Evolutionary conservation across 345 rosid genomes (phyloP), one percentile per base, ranked within the genome.

Genomic region (Toxicodendron radicans): DNA sequence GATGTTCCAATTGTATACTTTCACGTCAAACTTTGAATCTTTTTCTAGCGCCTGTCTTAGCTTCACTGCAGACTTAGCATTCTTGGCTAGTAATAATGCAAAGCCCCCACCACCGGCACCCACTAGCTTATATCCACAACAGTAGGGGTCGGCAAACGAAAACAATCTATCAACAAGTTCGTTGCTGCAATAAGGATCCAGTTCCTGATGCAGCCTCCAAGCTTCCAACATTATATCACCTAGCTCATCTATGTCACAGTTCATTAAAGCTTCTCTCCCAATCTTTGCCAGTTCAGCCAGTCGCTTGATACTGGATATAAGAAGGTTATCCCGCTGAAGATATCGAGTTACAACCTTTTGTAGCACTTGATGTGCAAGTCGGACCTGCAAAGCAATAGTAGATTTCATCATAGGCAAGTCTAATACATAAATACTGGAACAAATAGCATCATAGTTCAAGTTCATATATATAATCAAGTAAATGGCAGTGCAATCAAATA

Each of bases 61-160:
- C 71, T 85, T 81, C 58, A 60, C 85, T 3, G 90, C 94, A 20
- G 81, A 79, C 20, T 79, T 84, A 21, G 79, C 80, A 71, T 90
- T 84, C 69, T 90, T 93, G 27, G 90, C 87, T 2, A 93, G 87
- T 53, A 95, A 77, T 76, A 95, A 76, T 6, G 91, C 94, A 62
- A 93, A 95, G 45, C 98, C 99, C 41, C 98, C 98, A 9, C 98
- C 99, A 38, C 99, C 99, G 0, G 98, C 99, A 66, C 98, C 99
- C 0, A 95, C 98, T 8, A 93, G 97, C 88, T 95, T 91, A 86
- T 87, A 93, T 52, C 98, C 99, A 46, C 92, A 85, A 84, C 98
- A 85, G 85, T 83, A 93, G 23, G 95, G 89, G 46, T 88, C 85
- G 6, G 93, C 81, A 76, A 83, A 79, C 0, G 83, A 83, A 27